Base-by-base conservation (phyloP, 163 green algal genomes). In the Volvox carteri region DNA sequence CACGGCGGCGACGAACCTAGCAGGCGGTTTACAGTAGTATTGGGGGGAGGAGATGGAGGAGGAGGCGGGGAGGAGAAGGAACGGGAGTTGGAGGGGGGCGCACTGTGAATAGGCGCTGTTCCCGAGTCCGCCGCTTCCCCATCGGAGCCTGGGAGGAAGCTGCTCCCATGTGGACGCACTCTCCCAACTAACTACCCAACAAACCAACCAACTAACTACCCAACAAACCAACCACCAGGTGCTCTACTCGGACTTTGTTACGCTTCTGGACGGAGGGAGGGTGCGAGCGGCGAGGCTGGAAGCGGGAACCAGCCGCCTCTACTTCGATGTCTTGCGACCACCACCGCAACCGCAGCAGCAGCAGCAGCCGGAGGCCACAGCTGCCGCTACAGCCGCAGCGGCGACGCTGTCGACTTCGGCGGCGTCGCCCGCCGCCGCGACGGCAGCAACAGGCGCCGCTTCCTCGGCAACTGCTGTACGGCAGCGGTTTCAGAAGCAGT, bases 161-260 rank as follows among this genome's bases (percentile, higher is more conserved):
- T n/a, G n/a, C n/a, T n/a, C n/a, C n/a, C n/a, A n/a, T n/a, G n/a
- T n/a, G n/a, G n/a, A n/a, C n/a, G n/a, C n/a, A n/a, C n/a, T n/a
- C n/a, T n/a, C n/a, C n/a, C n/a, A n/a, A n/a, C n/a, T n/a, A n/a
- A n/a, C n/a, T n/a, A n/a, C n/a, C n/a, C n/a, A n/a, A n/a, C n/a
- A n/a, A n/a, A n/a, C n/a, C n/a, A n/a, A n/a, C n/a, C n/a, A n/a
- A n/a, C n/a, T n/a, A n/a, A n/a, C n/a, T n/a, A n/a, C n/a, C n/a
- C n/a, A n/a, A n/a, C n/a, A n/a, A n/a, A n/a, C n/a, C n/a, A n/a
- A n/a, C n/a, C n/a, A 65, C 54, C 93, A 96, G 92, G 90, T 97
- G 23, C 78, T 96, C 39, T 98, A 98, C 90, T 96, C 91, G 21
- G 90, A 97, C 35, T 97, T 98, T 60, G 74, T 97, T 28, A 86